Evolutionary conservation across 2,329 filamentous ascomycete species (phyloP), one percentile per base, ranked within the genome.

Genomic region (Ceratocystis eucalypticola): DNA sequence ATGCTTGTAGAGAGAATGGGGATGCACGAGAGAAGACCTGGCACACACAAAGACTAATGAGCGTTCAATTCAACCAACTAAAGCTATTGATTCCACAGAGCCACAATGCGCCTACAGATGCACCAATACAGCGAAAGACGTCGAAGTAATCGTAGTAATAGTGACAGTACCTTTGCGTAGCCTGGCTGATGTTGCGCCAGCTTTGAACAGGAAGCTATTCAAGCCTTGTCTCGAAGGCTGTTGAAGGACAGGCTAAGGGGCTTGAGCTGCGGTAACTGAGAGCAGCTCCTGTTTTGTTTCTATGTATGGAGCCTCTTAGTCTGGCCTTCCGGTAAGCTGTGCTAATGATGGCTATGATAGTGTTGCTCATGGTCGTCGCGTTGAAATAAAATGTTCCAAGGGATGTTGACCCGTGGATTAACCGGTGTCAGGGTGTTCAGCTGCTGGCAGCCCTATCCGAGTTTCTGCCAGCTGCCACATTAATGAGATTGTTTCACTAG

Each of bases 31-130:
- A 30, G 53, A 28, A 57, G 7, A 37, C 66, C 66, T 67, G 66
- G 62, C 37, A 66, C 61, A 64, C 30, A 67, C 44, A 28, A 30
- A 64, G 55, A 55, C 22, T 61, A 65, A 67, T 67, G 41, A 67
- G 66, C 66, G 53, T 67, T 67, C 66, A 65, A 67, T 67, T 67
- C 62, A 67, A 62, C 37, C 50, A 61, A 61, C 53, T 65, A 65
- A 67, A 45, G 50, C 65, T 67, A 67, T 59, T 61, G 41, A 65
- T 59, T 30, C 37, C 50, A 57, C 64, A 65, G 48, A 61, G 53
- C 37, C 50, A 57, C 53, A 65, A 61, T 65, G 53, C 44, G 64
- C 61, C 61, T 48, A 48, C 46, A 63, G 20, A 63, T 63, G 15
- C 41, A 48, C 28, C 41, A 48, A 17, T 57, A 33, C 17, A 20